phyloP scores from a whole-genome alignment of 345 rosid species.

The Salix exigua region DNA sequence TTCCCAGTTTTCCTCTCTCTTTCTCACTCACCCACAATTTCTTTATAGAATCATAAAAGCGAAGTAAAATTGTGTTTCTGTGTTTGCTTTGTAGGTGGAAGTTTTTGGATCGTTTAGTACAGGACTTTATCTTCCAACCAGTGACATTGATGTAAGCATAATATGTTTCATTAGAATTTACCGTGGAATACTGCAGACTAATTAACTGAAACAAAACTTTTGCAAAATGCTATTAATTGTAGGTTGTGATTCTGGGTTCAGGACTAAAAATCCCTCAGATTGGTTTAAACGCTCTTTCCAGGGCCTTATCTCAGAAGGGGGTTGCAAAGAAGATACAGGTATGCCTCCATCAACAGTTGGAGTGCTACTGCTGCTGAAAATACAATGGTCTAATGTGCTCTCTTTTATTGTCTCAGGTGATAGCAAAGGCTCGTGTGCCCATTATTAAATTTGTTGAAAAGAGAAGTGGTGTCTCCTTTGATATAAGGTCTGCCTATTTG shows the following conservation, averaged over 20 bases:
- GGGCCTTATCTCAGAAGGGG: constrained; percentile 73
- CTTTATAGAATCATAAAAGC: neutral
- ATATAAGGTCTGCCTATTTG: constrained; percentile 54
- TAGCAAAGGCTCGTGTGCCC: constrained; percentile 92
- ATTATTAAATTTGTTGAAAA: constrained; percentile 87
- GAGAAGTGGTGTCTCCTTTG: constrained; percentile 75
- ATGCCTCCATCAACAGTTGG: constrained; percentile 6
- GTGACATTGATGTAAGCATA: constrained; percentile 89
- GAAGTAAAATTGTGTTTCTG: constrained; percentile 1
- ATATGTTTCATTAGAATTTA: neutral
- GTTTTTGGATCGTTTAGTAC: constrained; percentile 86
- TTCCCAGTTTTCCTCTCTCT: neutral
- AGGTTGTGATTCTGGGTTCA: constrained; percentile 84
- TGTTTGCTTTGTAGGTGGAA: constrained; percentile 53
- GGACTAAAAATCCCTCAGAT: constrained; percentile 64
- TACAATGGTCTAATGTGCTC: constrained; percentile 8
- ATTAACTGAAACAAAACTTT: neutral
- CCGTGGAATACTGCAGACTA: neutral
- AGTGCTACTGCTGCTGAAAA: neutral
- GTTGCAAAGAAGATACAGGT: constrained; percentile 85
- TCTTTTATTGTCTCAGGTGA: constrained; percentile 47
- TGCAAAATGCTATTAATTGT: constrained; percentile 3
- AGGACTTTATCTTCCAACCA: constrained; percentile 86
- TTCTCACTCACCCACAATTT: neutral
- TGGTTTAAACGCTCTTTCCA: constrained; percentile 77